Base-by-base conservation (phyloP, 768 basidiomycete genomes). In the Dacryopinax primogenitus region DNA sequence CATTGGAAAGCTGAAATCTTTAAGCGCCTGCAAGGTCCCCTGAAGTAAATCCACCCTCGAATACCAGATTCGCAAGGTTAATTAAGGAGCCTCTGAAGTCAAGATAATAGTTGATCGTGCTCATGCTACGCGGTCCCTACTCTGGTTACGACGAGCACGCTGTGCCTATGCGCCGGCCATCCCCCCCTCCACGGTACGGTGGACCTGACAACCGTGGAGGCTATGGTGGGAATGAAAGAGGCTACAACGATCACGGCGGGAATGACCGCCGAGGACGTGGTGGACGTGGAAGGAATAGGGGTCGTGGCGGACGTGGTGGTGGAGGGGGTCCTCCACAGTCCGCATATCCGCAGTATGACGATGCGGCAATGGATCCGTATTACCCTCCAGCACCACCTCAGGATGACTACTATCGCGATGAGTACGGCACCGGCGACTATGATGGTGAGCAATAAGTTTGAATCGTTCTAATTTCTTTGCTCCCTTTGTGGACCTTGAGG, bases 381-480 rank as follows among this genome's bases (percentile, higher is more conserved):
- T 58, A 58, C 51, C 51, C 51, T 15, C 51, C 51, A 32, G 26
- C 13, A 28, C 51, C 51, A 33, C 62, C 62, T 15, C 76, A 80
- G 67, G 84, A 85, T 76, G 79, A 81, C 70, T 72, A 81, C 66
- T 86, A 67, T 63, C 66, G 83, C 79, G 88, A 87, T 67, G 68
- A 79, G 74, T 84, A 86, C 77, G 84, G 78, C 68, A 87, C 82
- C 75, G 83, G 82, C 77, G 82, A 74, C 70, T 78, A 77, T 78
- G 88, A 90, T 91, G 89, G 89, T 92, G 83, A 88, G 89, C 88
- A 44, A 44, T 44, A 18, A 44, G 41, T 44, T 44, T 86, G 78
- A 80, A 82, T 81, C 75, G 71, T 83, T 44, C 41, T 44, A 6
- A 44, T 23, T 44, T 18, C 11, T 18, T 13, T 21, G 51, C 51